These are phyloP conservation scores for Gamarada debralockiae DNA, from an alignment of 495 filamentous ascomycete genomes.

Conservation along the genomic window DNA sequence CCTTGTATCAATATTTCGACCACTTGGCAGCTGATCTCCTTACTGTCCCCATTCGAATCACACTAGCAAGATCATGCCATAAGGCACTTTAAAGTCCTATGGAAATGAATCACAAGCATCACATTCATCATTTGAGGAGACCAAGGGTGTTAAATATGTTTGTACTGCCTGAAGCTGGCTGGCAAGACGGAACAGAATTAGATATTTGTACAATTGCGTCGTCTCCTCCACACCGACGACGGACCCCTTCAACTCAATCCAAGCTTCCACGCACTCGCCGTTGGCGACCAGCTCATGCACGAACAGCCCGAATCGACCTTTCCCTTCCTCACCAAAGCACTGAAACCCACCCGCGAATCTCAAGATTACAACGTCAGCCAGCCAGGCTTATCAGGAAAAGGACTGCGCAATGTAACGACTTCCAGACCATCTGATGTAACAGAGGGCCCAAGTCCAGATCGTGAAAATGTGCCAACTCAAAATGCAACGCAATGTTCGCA, in stretches of 20 bases:
- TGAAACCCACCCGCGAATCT: slow-evolving; percentile 4
- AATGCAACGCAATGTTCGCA: slow-evolving; percentile 20
- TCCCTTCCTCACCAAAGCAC: slow-evolving; percentile 5
- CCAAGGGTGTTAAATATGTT: slow-evolving; percentile 5
- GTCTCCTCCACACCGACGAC: neutral
- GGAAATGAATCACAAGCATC: no score
- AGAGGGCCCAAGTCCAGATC: slow-evolving; percentile 2
- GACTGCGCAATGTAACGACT: slow-evolving; percentile 1
- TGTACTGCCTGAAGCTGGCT: slow-evolving; percentile 23
- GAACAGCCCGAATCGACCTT: neutral
- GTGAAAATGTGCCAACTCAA: slow-evolving; percentile 10
- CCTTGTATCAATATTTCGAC: no score
- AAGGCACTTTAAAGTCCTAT: no score
- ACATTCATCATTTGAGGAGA: neutral
- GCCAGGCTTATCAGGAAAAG: slow-evolving; percentile 20
- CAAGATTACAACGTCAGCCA: slow-evolving; percentile 25
- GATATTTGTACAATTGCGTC: slow-evolving; percentile 26
- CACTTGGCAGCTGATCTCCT: no score
- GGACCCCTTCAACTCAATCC: neutral
- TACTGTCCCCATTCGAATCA: no score
- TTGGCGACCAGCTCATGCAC: slow-evolving; percentile 22
- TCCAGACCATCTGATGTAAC: neutral
- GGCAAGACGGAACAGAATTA: slow-evolving; percentile 18
- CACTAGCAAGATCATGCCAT: no score
- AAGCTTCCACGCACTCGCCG: slow-evolving; percentile 4